These are phyloP conservation scores for Cutaneotrichosporon mucoides DNA, from an alignment of 1,284 basidiomycete species.

Conservation along the genomic window DNA sequence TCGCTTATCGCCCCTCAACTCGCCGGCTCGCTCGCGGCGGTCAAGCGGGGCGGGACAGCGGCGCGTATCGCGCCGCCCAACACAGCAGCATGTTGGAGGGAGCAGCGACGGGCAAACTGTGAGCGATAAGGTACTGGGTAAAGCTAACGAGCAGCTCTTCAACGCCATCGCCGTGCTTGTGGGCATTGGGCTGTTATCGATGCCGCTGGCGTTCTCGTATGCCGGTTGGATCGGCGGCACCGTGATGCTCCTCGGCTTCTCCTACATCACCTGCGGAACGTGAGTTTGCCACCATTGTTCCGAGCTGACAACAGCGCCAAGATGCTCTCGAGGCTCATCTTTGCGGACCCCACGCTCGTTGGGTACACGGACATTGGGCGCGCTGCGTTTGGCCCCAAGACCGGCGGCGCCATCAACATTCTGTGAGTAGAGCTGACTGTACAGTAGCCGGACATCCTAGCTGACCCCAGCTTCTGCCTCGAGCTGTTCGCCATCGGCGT, in stretches of 20 bases:
- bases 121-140: slow-evolving; percentile 26
- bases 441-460: background rate
- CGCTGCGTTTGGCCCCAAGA: slow-evolving; percentile 74
- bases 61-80: background rate
- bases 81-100: slow-evolving; percentile 49
- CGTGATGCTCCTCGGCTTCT: slow-evolving; percentile 69
- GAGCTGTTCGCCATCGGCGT: slow-evolving; percentile 71
- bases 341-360: slow-evolving; percentile 63
- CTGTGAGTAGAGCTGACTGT: slow-evolving; percentile 28
- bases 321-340: slow-evolving; percentile 70
- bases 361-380: slow-evolving; percentile 86
- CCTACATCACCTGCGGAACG: slow-evolving; percentile 80
- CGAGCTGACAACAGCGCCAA: slow-evolving; percentile 60
- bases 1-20: slow-evolving; percentile 2
- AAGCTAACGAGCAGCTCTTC: slow-evolving; percentile 61
- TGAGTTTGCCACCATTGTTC: slow-evolving; percentile 49
- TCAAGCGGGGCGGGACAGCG: slow-evolving; percentile 1
- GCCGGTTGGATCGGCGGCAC: slow-evolving; percentile 80
- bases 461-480: slow-evolving; percentile 60
- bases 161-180: slow-evolving; percentile 81
- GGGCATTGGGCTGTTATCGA: slow-evolving; percentile 84
- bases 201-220: slow-evolving; percentile 81
- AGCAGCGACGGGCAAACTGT: slow-evolving; percentile 80
- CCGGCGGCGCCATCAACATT: slow-evolving; percentile 50
- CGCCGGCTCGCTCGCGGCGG: slow-evolving; percentile 1